Evolutionary conservation across 805 yeast species (phyloP).

Genomic region (Pichia californica): DNA sequence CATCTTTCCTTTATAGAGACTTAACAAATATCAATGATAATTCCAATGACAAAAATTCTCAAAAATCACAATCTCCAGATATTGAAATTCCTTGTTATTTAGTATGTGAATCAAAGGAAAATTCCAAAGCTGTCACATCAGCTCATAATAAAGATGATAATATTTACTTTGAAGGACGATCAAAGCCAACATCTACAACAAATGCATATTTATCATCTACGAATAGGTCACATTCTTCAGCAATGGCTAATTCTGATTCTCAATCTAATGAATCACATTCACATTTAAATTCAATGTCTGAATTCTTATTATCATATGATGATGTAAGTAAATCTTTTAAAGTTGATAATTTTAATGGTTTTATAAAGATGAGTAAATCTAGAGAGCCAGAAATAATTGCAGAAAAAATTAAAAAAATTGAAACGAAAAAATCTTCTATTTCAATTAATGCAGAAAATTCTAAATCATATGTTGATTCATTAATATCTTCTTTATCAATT

Average conservation of each 20-base stretch:
- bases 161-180: conserved; percentile 27
- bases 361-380: conserved; percentile 27
- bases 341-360: conserved; percentile 23
- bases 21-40: neutral
- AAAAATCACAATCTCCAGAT: neutral
- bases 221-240: no score
- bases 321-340: conserved; percentile 21
- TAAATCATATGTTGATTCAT: neutral
- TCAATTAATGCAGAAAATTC: neutral
- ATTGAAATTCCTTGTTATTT: neutral
- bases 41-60: no score
- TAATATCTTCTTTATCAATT: neutral
- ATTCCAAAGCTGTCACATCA: conserved; percentile 16
- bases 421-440: neutral
- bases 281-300: conserved; percentile 13
- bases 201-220: no score
- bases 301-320: conserved; percentile 25
- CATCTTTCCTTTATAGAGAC: conserved; percentile 12
- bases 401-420: neutral
- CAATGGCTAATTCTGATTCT: no score
- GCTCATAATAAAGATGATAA: conserved; percentile 11
- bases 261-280: no score
- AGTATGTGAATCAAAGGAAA: conserved; percentile 21
- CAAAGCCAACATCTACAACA: neutral
- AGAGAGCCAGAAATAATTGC: conserved; percentile 20